phyloP scores from a whole-genome alignment of 768 basidiomycete species.

The Grammothele lineata region DNA sequence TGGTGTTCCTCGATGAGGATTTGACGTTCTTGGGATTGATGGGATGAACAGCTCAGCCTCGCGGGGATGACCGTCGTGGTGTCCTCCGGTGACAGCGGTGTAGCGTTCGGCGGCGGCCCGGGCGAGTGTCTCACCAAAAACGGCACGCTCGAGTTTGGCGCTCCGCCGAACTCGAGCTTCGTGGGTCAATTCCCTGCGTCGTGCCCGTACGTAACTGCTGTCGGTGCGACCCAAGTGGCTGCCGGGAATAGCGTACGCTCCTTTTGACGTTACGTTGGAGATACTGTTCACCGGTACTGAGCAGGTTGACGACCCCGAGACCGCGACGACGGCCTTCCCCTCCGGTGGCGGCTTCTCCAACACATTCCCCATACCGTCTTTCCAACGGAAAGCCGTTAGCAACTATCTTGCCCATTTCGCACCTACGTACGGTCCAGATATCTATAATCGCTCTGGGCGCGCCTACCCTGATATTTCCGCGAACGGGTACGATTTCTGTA shows the following conservation, averaged over 20 bases:
- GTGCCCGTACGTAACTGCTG: conserved; percentile 35
- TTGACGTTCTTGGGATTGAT: too few species aligned
- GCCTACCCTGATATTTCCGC: conserved; percentile 29
- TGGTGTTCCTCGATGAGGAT: too few species aligned
- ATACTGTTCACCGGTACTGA: too few species aligned
- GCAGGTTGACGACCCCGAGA: conserved; percentile 28
- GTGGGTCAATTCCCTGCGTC: conserved; percentile 11
- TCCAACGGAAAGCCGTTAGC: conserved; percentile 26
- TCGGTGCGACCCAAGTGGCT: conserved; percentile 32
- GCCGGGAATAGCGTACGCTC: conserved; percentile 14
- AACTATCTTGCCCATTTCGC: conserved; percentile 26
- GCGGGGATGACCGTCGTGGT: conserved; percentile 34
- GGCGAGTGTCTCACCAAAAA: conserved; percentile 27
- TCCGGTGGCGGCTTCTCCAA: conserved; percentile 39
- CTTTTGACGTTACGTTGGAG: neutral
- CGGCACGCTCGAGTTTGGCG: conserved; percentile 16
- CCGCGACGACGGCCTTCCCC: conserved; percentile 29
- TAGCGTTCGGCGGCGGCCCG: conserved; percentile 28
- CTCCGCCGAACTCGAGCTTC: conserved; percentile 1
- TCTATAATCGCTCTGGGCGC: conserved; percentile 31
- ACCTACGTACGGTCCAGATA: conserved; percentile 27
- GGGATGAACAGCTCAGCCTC: conserved; percentile 21
- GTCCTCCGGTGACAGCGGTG: conserved; percentile 39
- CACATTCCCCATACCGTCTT: conserved; percentile 33
- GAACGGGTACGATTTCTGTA: conserved; percentile 24